Conservation (phyloP, 2,329 filamentous ascomycete genomes). For the Byssothecium circinans region DNA sequence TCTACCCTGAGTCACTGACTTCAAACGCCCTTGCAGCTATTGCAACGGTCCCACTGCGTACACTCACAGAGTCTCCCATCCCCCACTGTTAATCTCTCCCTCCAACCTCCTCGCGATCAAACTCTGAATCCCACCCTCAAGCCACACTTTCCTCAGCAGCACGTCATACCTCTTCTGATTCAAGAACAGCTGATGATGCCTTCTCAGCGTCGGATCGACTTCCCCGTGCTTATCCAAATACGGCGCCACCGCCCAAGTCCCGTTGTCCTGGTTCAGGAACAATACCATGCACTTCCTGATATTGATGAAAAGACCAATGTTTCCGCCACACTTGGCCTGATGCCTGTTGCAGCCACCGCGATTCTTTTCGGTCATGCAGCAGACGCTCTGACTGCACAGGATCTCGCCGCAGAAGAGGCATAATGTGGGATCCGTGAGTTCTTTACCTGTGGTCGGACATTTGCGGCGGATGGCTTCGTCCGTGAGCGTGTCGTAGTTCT, state of each 20-base stretch:
- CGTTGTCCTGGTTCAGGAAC: slow-evolving; percentile 79
- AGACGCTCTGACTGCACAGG: slow-evolving; percentile 91
- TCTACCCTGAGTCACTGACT: too few relatives aligned
- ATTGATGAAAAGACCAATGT: slow-evolving; percentile 92
- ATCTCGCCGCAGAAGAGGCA: slow-evolving; percentile 97
- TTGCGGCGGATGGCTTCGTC: slow-evolving; percentile 83
- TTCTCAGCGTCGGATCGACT: slow-evolving; percentile 82
- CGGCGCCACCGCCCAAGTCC: slow-evolving; percentile 83
- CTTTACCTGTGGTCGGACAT: slow-evolving; percentile 89
- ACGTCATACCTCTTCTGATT: slow-evolving; percentile 94
- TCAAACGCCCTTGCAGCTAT: too few relatives aligned
- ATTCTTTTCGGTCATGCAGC: slow-evolving; percentile 71
- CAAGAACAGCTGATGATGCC: slow-evolving; percentile 85
- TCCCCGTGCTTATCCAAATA: slow-evolving; percentile 97
- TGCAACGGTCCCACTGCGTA: too few relatives aligned
- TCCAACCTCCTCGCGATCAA: slow-evolving; percentile 88
- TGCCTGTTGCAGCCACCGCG: slow-evolving; percentile 77
- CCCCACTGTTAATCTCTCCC: slow-evolving; percentile 93
- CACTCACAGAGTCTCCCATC: slow-evolving; percentile 75
- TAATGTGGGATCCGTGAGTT: slow-evolving; percentile 85
- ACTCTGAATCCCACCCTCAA: slow-evolving; percentile 83
- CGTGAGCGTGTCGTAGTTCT: slow-evolving; percentile 88
- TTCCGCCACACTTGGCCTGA: slow-evolving; percentile 83
- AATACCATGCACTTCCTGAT: slow-evolving; percentile 94
- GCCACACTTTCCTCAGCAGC: slow-evolving; percentile 81